Base-by-base conservation (phyloP, 73 alveolate species). In the Effrenium voratum region DNA sequence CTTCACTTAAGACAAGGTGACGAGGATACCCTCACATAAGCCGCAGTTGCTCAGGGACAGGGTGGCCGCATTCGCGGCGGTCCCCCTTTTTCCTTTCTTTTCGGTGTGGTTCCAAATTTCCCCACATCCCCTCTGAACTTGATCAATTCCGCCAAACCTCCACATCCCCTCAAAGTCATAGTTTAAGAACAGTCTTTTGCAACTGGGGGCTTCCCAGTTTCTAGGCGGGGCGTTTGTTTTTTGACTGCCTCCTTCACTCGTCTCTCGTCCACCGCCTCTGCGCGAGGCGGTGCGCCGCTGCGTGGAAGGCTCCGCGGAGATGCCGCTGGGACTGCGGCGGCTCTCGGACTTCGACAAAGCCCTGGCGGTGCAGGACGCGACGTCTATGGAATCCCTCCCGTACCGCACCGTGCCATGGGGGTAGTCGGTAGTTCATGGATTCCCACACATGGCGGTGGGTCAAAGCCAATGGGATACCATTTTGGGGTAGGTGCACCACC, bases 311-410 rank as follows among this genome's bases (percentile, higher is more conserved):
- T 40, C 70, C 70, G n/a, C 82, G 49, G 92, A 72, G 45, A 75
- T 92, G 90, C 98, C 98, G 38, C 55, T 92, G 49, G 34, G 47
- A 32, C 92, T 92, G 47, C 91, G 92, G 81, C 47, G 49, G 80
- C 79, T 73, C 41, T 52, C 98, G 66, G 98, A 72, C 92, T 92
- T 92, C 36, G 98, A 92, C 75, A 79, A 66, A 22, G 98, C 98
- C 1, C 63, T 92, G 49, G 98, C 98, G 2, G 98, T 92, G 81
- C 98, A 92, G 80, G 92, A 82, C 41, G 15, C n/a, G 60, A 43
- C 12, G 87, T n/a, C n/a, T n/a, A n/a, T n/a, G 70, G 13, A 24
- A 55, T 13, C 70, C 24, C 32, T 55, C 32, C 13, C 32, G 13
- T 13, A 55, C 24, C 32, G 24, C 24, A 24, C 70, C 70, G 32